Conservation (phyloP, 108 stramenopile genomes). For the Nitzschia sp. region DNA sequence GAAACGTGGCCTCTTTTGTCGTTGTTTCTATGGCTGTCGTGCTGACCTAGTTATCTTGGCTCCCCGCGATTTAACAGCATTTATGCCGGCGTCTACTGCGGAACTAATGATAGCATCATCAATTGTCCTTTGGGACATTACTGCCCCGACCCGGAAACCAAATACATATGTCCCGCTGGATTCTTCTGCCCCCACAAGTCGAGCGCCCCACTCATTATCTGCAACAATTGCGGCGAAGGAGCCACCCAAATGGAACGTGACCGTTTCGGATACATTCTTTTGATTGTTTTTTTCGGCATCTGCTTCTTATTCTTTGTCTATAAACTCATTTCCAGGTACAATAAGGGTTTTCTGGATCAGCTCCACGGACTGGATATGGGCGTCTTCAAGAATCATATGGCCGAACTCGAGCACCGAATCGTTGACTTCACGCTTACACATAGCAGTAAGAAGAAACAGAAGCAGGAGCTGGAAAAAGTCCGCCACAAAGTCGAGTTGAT, state of each 20-base stretch:
- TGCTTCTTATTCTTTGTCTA: neutral
- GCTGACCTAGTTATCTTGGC: neutral
- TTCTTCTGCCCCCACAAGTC: conserved; percentile 36
- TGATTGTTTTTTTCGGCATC: neutral
- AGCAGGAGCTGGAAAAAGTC: conserved; percentile 29
- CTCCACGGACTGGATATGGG: conserved; percentile 6
- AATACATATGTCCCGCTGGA: conserved; percentile 29
- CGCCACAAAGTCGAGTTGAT: conserved; percentile 45
- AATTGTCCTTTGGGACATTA: conserved; percentile 48
- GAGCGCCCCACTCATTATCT: conserved; percentile 8
- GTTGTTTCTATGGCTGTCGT: neutral
- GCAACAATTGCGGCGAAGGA: conserved; percentile 23
- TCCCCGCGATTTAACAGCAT: neutral
- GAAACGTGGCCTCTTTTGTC: no score
- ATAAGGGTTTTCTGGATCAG: conserved; percentile 11
- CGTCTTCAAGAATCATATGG: neutral
- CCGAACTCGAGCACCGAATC: neutral
- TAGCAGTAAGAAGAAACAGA: conserved; percentile 3
- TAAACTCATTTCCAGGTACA: conserved; percentile 4
- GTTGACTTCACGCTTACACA: neutral
- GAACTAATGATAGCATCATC: neutral
- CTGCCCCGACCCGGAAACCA: conserved; percentile 37
- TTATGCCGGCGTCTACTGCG: neutral
- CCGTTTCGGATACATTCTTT: conserved; percentile 16
- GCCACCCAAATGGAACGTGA: conserved; percentile 24